Evolutionary conservation across 169 alveolate species (phyloP).

Genomic region (Neospora caninum): DNA sequence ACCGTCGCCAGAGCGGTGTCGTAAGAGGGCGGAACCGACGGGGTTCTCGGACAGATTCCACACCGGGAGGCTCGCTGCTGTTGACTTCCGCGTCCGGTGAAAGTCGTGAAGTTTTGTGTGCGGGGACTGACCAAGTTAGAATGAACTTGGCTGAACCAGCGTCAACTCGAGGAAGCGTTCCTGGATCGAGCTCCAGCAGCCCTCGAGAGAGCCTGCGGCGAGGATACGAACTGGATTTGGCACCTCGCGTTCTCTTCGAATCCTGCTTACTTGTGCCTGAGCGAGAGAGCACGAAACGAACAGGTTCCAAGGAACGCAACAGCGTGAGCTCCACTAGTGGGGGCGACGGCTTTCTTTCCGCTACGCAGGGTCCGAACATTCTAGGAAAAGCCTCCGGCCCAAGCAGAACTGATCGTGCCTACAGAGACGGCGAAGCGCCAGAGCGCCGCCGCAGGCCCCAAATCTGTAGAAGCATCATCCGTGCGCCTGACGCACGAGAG

Average conservation of each 20-base stretch:
- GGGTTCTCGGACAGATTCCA: not conserved
- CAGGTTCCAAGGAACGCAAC: not conserved
- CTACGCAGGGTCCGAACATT: not conserved
- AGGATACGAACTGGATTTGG: not conserved
- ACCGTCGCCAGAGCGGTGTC: not conserved
- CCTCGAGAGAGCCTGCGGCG: not conserved
- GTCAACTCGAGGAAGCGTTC: not conserved
- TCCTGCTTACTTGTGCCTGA: slow-evolving; percentile 16
- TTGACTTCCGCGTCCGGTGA: not conserved
- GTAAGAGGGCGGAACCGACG: not conserved
- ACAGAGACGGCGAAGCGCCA: not conserved
- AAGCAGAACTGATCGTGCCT: not conserved
- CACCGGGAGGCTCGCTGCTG: not conserved
- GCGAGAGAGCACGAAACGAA: not conserved
- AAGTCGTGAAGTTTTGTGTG: not conserved
- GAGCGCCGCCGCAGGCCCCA: not conserved
- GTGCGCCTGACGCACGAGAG: not conserved
- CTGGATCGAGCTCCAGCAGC: not conserved
- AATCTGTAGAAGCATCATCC: not conserved
- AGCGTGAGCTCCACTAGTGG: not conserved
- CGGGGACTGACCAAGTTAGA: not conserved
- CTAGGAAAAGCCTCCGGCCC: not conserved
- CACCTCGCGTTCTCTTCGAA: slow-evolving; percentile 9
- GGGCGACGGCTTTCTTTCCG: not conserved
- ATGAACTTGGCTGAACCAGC: not conserved